Conservation (phyloP, 176 grass and related monocot species). For the Oryza meyeriana region DNA sequence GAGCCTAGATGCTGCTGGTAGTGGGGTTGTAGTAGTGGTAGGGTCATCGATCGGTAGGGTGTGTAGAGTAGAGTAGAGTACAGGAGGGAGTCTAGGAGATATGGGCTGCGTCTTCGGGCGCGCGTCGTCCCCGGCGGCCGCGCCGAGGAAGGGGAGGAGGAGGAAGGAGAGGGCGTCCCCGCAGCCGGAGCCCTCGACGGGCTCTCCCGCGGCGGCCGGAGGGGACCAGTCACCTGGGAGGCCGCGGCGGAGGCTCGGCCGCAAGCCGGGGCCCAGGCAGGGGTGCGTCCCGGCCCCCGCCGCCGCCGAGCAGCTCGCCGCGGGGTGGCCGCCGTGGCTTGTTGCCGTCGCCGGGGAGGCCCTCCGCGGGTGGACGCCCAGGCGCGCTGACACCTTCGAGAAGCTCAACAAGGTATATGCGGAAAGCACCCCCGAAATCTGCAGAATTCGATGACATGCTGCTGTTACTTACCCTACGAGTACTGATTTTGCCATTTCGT, state of each 20-base stretch:
- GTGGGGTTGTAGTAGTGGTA: neutral
- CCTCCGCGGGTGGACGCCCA: constrained; percentile 42
- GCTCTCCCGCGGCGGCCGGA: neutral
- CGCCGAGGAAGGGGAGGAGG: neutral
- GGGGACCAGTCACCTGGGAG: neutral
- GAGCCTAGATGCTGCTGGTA: neutral
- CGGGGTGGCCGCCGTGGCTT: constrained; percentile 46
- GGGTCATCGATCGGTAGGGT: neutral
- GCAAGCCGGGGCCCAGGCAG: constrained; percentile 31
- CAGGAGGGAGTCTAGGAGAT: neutral
- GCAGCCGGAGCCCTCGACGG: neutral
- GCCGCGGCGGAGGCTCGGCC: constrained; percentile 26
- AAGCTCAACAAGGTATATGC: constrained; percentile 58
- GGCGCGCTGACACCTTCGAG: constrained; percentile 46
- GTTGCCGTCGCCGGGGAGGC: constrained; percentile 50
- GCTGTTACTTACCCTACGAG: neutral
- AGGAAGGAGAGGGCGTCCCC: constrained; percentile 27
- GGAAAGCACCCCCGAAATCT: neutral
- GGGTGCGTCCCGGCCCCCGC: constrained; percentile 13
- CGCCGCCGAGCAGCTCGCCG: constrained; percentile 40
- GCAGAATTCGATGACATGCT: neutral
- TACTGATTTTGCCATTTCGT: constrained; percentile 10
- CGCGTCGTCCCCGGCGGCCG: constrained; percentile 1
- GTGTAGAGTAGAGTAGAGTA: neutral
- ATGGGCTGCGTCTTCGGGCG: constrained; percentile 59